Percentiles rank a stretch among this genome's conserved stretches.
phyloP scores from a whole-genome alignment of 495 filamentous ascomycete genomes.

The Evernia prunastri region DNA sequence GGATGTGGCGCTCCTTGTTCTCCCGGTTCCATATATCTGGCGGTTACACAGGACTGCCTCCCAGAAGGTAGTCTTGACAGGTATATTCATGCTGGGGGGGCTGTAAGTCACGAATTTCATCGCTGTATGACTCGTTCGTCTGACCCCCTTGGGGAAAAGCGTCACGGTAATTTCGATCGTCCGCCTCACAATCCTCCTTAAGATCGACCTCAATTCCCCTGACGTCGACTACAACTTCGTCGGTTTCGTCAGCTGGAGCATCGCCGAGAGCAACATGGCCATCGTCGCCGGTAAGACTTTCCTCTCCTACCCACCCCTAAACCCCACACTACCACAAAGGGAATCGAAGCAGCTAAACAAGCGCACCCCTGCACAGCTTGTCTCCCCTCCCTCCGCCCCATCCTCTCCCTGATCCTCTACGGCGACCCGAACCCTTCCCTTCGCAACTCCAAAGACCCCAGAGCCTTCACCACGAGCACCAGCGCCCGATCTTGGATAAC shows the following conservation, averaged over 20 bases:
- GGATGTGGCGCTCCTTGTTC: slow-evolving; percentile 40
- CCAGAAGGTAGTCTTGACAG: slow-evolving; percentile 29
- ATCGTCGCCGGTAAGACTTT: slow-evolving; percentile 7
- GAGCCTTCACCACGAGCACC: neutral
- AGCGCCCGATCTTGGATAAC: neutral
- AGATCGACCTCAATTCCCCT: slow-evolving; percentile 3
- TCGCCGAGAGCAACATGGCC: slow-evolving; percentile 12
- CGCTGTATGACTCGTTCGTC: neutral
- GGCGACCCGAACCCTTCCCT: neutral
- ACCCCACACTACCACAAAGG: no score
- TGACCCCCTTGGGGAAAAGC: slow-evolving; percentile 24
- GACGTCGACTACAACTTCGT: slow-evolving; percentile 15
- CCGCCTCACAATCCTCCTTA: slow-evolving; percentile 24
- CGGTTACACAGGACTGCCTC: slow-evolving; percentile 36
- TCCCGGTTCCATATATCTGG: slow-evolving; percentile 47
- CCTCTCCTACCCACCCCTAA: neutral
- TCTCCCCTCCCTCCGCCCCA: slow-evolving; percentile 12
- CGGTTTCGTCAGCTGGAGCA: slow-evolving; percentile 4
- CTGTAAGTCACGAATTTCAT: slow-evolving; percentile 19
- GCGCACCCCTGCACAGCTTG: slow-evolving; percentile 10
- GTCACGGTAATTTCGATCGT: slow-evolving; percentile 32
- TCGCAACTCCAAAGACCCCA: neutral
- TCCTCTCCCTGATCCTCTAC: slow-evolving; percentile 4
- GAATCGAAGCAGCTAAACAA: neutral
- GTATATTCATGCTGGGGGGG: slow-evolving; percentile 25